phyloP scores from a whole-genome alignment of 495 filamentous ascomycete species.

The Penicillium cinerascens region DNA sequence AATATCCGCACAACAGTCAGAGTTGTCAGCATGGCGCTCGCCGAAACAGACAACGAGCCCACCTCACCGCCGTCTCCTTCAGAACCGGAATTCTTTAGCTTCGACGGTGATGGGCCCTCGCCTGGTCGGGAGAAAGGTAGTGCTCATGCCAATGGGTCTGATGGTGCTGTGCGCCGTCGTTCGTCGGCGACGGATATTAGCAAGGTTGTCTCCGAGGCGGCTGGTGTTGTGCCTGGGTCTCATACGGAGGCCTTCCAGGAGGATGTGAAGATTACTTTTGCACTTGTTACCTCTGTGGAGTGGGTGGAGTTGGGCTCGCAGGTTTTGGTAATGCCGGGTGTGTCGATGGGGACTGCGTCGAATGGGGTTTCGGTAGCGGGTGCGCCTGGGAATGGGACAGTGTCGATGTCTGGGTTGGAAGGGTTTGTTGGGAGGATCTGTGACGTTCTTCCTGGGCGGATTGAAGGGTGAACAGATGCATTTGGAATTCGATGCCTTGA shows the following conservation, averaged over 20 bases:
- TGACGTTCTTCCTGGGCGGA: slow-evolving; percentile 31
- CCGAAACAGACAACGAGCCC: slow-evolving; percentile 27
- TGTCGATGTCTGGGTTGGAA: slow-evolving; percentile 36
- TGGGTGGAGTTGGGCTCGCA: slow-evolving; percentile 80
- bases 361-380: slow-evolving; percentile 22
- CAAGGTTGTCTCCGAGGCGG: slow-evolving; percentile 17
- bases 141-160: background rate
- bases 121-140: slow-evolving; percentile 20
- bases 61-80: slow-evolving; percentile 27
- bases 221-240: slow-evolving; percentile 4
- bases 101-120: slow-evolving; percentile 56
- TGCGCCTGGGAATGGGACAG: slow-evolving; percentile 6
- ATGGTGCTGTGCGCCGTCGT: slow-evolving; percentile 3
- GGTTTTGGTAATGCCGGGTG: slow-evolving; percentile 73
- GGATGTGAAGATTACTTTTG: slow-evolving; percentile 65
- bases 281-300: slow-evolving; percentile 71
- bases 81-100: slow-evolving; percentile 61
- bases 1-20: slow-evolving; percentile 80
- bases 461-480: slow-evolving; percentile 3
- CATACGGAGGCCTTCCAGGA: slow-evolving; percentile 24
- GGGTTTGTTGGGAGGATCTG: slow-evolving; percentile 47
- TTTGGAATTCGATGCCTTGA: background rate
- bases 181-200: slow-evolving; percentile 21
- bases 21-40: slow-evolving; percentile 53
- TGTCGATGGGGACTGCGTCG: slow-evolving; percentile 33